Evolutionary conservation across 2,329 filamentous ascomycete genomes (phyloP).

Genomic region (Paraconiothyrium sp.): DNA sequence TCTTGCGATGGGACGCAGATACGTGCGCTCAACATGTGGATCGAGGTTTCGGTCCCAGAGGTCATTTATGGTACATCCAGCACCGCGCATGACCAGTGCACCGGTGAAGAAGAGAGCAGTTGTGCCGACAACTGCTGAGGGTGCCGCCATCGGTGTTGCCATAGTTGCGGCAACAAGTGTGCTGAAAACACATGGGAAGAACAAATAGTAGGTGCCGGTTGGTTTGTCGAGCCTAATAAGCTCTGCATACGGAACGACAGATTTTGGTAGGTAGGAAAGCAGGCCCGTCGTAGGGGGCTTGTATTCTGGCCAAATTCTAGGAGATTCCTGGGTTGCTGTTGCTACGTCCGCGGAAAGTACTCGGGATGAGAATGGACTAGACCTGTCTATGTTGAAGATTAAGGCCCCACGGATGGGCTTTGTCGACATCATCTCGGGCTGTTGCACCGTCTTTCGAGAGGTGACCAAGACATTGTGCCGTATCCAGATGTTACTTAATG

Average conservation of each 20-base stretch:
- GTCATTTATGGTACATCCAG: constrained; percentile 90
- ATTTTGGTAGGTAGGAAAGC: constrained; percentile 72
- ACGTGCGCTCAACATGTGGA: constrained; percentile 78
- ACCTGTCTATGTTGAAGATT: background rate
- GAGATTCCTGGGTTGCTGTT: constrained; percentile 27
- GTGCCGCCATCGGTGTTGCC: constrained; percentile 67
- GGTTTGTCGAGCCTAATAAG: constrained; percentile 84
- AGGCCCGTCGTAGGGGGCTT: constrained; percentile 75
- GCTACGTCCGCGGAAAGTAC: constrained; percentile 22
- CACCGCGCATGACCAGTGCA: constrained; percentile 85
- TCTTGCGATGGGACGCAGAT: constrained; percentile 81
- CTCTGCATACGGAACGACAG: constrained; percentile 83
- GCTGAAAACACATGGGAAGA: constrained; percentile 85
- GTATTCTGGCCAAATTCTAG: constrained; percentile 57
- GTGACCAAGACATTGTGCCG: constrained; percentile 4
- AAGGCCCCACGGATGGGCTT: background rate
- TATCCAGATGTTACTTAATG: background rate
- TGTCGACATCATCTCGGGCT: background rate
- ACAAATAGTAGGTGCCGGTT: constrained; percentile 83
- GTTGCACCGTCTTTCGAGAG: background rate
- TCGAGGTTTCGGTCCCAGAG: constrained; percentile 90
- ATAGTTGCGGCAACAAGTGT: constrained; percentile 81
- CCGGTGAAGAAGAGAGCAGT: constrained; percentile 76
- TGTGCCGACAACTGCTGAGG: constrained; percentile 70
- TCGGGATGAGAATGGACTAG: background rate